Evolutionary conservation across 345 rosid genomes (phyloP), one percentile per base, ranked within the genome.

Genomic region (Anacardium occidentale): DNA sequence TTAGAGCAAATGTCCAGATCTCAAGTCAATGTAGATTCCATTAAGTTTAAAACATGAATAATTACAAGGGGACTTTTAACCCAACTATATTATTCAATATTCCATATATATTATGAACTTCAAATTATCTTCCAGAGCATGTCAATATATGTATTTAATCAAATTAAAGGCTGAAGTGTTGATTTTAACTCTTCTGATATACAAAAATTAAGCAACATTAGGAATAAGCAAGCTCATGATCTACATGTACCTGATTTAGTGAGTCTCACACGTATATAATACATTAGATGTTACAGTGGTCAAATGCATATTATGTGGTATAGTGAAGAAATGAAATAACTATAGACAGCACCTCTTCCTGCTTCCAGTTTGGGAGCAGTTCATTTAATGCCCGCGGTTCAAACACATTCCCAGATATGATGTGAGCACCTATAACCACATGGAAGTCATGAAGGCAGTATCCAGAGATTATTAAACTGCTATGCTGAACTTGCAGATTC

Each of bases 321-420:
- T 3, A 65, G 20, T 24, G 44, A 61, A n/a, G 54, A 75, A 61
- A 69, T 40, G 22, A 7, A 59, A 61, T 25, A 60, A 44, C 5
- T 15, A 45, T 57, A 22, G 59, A 22, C 20, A 50, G 59, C 70
- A 94, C 98, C 88, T 91, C 83, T 78, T 94, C 92, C 71, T 92
- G 84, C 87, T 85, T 87, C 98, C 98, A 92, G n/a, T 83, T 82
- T 24, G 98, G 97, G 10, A 94, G 84, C 76, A 94, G 91, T 67
- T 94, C 98, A 76, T 92, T 82, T 71, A 94, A 76, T 37, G 98
- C 98, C 18, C 89, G 75, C 56, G 98, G 93, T 76, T 94, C 95
- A 80, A 92, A 85, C 63, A 92, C 98, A 81, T 90, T 94, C 15
- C 95, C 98, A 64, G 97, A 92, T 24, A 94, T 76, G 21, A 92